These are phyloP conservation scores for Aspergillus haitiensis DNA, from an alignment of 495 filamentous ascomycete genomes.

Conservation along the genomic window DNA sequence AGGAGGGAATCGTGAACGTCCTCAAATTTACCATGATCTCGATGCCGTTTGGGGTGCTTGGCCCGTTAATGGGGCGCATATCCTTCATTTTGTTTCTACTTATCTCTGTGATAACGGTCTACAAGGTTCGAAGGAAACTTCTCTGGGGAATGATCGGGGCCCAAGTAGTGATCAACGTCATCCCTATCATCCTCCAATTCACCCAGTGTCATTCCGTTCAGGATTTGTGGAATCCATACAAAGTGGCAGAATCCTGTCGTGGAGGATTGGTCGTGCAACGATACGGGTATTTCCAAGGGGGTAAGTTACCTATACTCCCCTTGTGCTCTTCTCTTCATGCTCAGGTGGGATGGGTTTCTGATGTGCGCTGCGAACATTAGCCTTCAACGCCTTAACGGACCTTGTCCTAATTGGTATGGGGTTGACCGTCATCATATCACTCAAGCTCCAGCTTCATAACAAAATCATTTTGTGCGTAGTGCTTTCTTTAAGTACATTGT, in stretches of 20 bases:
- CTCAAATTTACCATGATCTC: slow-evolving; percentile 8
- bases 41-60: slow-evolving; percentile 8
- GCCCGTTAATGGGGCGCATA: slow-evolving; percentile 4
- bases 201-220: slow-evolving; percentile 5
- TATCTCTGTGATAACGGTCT: neutral
- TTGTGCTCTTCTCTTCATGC: neutral
- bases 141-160: slow-evolving; percentile 2
- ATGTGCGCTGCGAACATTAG: neutral
- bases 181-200: slow-evolving; percentile 6
- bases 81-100: slow-evolving; percentile 14
- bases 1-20: neutral
- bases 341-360: neutral
- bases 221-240: slow-evolving; percentile 1
- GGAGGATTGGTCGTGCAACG: neutral
- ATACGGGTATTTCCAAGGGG: slow-evolving; percentile 14
- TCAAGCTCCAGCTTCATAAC: neutral
- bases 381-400: slow-evolving; percentile 11
- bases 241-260: neutral
- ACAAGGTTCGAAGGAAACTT: slow-evolving; percentile 8
- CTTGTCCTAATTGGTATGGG: neutral
- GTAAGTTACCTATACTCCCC: neutral
- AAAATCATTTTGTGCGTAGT: slow-evolving; percentile 8
- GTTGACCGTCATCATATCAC: neutral
- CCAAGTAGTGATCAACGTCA: slow-evolving; percentile 4
- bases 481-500: slow-evolving; percentile 10